A percentile compares a stretch with the other conserved stretches of the same genome.
Evolutionary conservation across 495 filamentous ascomycete genomes (phyloP).

Genomic region (Aspergillus conjunctus): DNA sequence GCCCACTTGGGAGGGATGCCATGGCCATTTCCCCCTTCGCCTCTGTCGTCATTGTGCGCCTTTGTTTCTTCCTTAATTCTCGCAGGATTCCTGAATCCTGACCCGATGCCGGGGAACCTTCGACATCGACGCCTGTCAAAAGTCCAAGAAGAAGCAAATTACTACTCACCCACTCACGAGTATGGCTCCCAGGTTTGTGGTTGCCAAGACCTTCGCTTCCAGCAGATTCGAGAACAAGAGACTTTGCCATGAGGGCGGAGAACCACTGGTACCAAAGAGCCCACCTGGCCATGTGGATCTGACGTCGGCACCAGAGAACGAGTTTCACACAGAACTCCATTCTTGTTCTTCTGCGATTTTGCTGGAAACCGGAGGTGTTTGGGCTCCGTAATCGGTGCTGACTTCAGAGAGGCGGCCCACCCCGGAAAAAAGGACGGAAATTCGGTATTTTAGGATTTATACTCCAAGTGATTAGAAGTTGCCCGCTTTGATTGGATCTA

Average conservation of each 20-base stretch:
- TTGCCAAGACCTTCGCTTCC: conserved; percentile 2
- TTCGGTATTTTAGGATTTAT: not conserved
- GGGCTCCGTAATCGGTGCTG: not conserved
- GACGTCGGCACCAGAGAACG: conserved; percentile 26
- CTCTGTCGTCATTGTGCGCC: not conserved
- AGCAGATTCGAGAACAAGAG: not conserved
- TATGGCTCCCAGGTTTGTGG: no score
- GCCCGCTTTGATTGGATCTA: conserved; percentile 9
- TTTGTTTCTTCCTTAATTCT: not conserved
- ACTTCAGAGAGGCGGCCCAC: conserved; percentile 1
- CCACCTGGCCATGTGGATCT: conserved; percentile 29
- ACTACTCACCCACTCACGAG: no score
- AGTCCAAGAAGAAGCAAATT: no score
- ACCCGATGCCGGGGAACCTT: not conserved
- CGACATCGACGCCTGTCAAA: no score
- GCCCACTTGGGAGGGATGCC: not conserved
- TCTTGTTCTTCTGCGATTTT: not conserved
- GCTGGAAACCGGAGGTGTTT: not conserved
- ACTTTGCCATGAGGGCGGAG: conserved; percentile 9
- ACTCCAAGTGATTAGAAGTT: not conserved
- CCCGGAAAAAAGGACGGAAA: not conserved
- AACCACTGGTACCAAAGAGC: conserved; percentile 6
- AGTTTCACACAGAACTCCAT: not conserved
- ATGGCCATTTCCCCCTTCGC: not conserved
- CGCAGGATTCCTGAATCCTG: not conserved